phyloP scores from a whole-genome alignment of 192 early-diverging fungal genomes.

The Coemansia umbellata region DNA sequence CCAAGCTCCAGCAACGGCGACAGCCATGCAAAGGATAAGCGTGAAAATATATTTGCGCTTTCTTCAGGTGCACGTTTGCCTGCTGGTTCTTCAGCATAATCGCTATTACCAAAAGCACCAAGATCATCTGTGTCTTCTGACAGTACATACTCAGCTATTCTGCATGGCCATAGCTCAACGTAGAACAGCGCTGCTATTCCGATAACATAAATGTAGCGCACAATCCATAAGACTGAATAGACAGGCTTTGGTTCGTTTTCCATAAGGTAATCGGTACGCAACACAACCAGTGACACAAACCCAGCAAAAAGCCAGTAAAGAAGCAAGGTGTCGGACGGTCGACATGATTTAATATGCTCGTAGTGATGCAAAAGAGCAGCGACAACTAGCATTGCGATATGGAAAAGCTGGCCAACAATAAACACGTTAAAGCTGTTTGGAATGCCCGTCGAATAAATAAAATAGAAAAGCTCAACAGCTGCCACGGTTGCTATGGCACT shows the following conservation, averaged over 20 bases:
- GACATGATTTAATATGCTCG: slow-evolving; percentile 16
- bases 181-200: not conserved
- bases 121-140: not conserved
- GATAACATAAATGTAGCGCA: not conserved
- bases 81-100: too few species aligned
- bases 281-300: slow-evolving; percentile 1
- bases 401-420: slow-evolving; percentile 4
- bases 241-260: not conserved
- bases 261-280: slow-evolving; percentile 15
- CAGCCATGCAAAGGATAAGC: slow-evolving; percentile 85
- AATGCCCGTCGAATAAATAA: not conserved
- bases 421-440: slow-evolving; percentile 2
- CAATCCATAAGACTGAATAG: not conserved
- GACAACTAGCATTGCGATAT: not conserved
- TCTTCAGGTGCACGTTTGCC: slow-evolving; percentile 61
- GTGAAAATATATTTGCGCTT: slow-evolving; percentile 76
- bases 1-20: slow-evolving; percentile 76
- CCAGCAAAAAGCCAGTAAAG: slow-evolving; percentile 21
- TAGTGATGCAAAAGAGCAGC: slow-evolving; percentile 15
- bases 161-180: not conserved
- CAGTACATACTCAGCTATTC: not conserved
- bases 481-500: not conserved
- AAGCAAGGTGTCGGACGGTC: slow-evolving; percentile 19
- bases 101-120: too few species aligned
- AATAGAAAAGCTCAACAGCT: slow-evolving; percentile 1